Percentiles rank a stretch among this genome's conserved stretches.
phyloP scores from a whole-genome alignment of 225 moss, liverwort and hornwort genomes.

The Climacium dendroides region DNA sequence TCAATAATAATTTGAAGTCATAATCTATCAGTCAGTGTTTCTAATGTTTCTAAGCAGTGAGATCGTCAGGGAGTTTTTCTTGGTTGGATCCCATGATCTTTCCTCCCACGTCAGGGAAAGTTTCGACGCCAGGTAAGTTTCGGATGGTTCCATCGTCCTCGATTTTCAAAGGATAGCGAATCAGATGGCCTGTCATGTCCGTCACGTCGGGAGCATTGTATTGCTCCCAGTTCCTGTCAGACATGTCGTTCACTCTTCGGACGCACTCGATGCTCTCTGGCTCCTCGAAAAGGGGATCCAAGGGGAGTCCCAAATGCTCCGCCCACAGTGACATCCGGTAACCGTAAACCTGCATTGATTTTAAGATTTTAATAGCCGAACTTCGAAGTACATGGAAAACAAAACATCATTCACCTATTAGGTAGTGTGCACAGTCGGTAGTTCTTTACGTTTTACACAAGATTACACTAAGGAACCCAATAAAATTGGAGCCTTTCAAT shows the following conservation, averaged over 20 bases:
- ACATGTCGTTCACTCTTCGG: slow-evolving; percentile 42
- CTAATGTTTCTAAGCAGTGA: neutral
- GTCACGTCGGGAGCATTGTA: slow-evolving; percentile 50
- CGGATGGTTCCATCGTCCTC: slow-evolving; percentile 38
- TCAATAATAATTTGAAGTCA: neutral
- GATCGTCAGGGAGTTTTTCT: slow-evolving; percentile 23
- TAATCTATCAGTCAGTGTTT: neutral
- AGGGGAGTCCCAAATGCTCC: slow-evolving; percentile 52
- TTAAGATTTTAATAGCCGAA: no score
- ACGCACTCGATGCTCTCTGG: slow-evolving; percentile 72
- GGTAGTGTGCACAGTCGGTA: neutral
- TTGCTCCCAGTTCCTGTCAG: slow-evolving; percentile 58
- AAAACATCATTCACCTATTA: neutral
- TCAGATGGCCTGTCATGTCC: slow-evolving; percentile 58
- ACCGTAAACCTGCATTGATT: slow-evolving; percentile 46
- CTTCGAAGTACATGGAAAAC: neutral
- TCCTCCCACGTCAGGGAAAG: slow-evolving; percentile 85
- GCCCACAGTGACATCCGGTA: slow-evolving; percentile 83
- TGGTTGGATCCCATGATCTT: slow-evolving; percentile 60
- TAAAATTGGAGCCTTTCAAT: neutral
- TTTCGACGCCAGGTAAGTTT: slow-evolving; percentile 31
- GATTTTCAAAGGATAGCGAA: slow-evolving; percentile 59
- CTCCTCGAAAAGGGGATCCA: slow-evolving; percentile 37
- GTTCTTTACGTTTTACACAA: neutral
- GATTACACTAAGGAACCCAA: neutral